Evolutionary conservation across 352 stramenopile genomes (phyloP), one percentile per base, ranked within the genome.

Genomic region (Elongisporangium prolatum): DNA sequence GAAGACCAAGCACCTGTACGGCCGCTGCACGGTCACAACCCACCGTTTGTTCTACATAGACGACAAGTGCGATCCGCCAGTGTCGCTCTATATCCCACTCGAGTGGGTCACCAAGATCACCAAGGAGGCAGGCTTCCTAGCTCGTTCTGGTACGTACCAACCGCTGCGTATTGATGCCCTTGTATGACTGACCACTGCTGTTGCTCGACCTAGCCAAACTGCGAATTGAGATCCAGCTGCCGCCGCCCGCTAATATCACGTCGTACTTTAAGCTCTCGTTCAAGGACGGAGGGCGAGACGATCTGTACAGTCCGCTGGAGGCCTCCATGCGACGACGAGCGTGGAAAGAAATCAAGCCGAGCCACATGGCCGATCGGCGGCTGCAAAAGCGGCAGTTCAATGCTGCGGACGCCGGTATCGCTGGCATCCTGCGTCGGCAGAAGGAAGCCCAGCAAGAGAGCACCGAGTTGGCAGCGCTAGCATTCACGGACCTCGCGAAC

Each of bases 401-500:
- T 48, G 66, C 84, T 22, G 74, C 80, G 3, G 83, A 93, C 53
- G 86, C 82, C 17, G 86, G 86, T 8, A 95, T 95, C 56, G 82
- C 77, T 6, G 86, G 86, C 0, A 95, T 95, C 40, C 67, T 95
- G 60, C 71, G 84, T 5, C 78, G 86, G 9, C 86, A 92, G 22
- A 76, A 93, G 34, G 83, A 91, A 17, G 74, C 78, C 34, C 86
- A 93, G 59, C 87, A 89, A 52, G 80, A 92, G 54, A 91, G 84
- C n/a, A 77, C 72, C 3, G 86, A 93, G 52, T 60, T 95, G 40
- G 79, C 86, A 3, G 70, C 76, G 7, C 77, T 89, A 8, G 90
- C 90, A 16, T 98, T 98, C 61, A 89, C 89, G 2, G 91, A 98
- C 54, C 69, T 98, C 63, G 80, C 90, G 8, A 92, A 89, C 57